Base-by-base conservation (phyloP, 2,329 filamentous ascomycete genomes). In the Esteya vermicola region DNA sequence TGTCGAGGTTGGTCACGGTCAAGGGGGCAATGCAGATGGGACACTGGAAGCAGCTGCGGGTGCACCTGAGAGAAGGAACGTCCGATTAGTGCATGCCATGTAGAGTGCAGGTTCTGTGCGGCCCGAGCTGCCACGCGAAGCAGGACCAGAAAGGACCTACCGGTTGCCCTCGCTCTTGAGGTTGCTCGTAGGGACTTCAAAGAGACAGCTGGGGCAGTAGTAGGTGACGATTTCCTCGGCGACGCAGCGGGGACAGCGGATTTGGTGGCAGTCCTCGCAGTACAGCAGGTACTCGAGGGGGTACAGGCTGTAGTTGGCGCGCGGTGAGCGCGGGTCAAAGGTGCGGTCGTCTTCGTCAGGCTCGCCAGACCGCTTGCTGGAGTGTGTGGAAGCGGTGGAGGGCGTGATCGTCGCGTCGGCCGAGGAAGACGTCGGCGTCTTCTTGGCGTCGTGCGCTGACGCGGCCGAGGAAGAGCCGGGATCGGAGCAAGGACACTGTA, bases 181-280 rank as follows among this genome's bases (percentile, higher is more conserved):
- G 53, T 85, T 86, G 54, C 85, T 93, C 57, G 83, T 93, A 6
- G 89, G 86, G 25, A 94, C 89, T 60, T 98, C 91, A 53, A 98
- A 96, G 42, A 98, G 63, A 57, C 91, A 98, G 56, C 78, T 89
- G 6, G 91, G 91, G 53, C 91, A 98, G 60, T 85, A 98, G 69
- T 86, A 95, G 40, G 85, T 91, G 36, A 93, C 78, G 41, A 94
- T 86, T 62, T 98, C 91, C 56, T 98, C 91, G 36, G 80, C 75
- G 40, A 93, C 83, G 54, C 91, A 98, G 62, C 86, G 72, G 6
- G 85, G 84, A 56, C 91, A 98, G 50, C 91, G 82, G 46, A 96
- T 93, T 59, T 94, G 82, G 56, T 93, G 85, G 58, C 91, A 98
- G 57, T 96, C 91, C 56, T 94, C 89, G 65, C 91, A 98, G 64